Evolutionary conservation across 2,329 filamentous ascomycete species (phyloP), one percentile per base, ranked within the genome.

Genomic region (Colletotrichum brevisporum): DNA sequence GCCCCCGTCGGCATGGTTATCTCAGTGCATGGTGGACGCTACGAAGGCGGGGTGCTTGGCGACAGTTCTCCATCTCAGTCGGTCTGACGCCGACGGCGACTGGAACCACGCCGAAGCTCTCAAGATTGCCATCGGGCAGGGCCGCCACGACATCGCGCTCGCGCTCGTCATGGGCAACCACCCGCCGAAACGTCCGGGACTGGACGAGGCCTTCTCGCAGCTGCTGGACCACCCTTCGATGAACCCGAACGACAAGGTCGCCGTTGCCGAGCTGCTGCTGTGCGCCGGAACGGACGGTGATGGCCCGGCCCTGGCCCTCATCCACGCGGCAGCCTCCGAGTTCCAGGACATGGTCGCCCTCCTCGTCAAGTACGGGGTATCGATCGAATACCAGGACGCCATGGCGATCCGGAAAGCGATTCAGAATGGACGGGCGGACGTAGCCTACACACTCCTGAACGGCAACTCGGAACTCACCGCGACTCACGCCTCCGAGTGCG

Each of bases 201-300:
- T 91, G 3, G 83, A 86, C 62, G 82, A 84, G 26, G 85, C 86
- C 12, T 87, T 90, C 48, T 78, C 79, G 2, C 75, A 81, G 5
- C 77, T 89, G 1, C 82, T 86, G 67, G 75, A 80, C 1, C 83
- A 85, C 56, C 74, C 82, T 2, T 82, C 83, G 2, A 80, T 88
- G 18, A 81, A 81, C 6, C 83, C 84, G 0, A 81, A 83, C 36
- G 83, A 85, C 39, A 89, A 86, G 73, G 76, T 87, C 50, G 81
- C 82, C 2, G 78, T 90, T 70, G 81, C 85, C 0, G 88, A 91
- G 73, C 78, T 89, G 3, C 74, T 91, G 1, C 80, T 91, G 2
- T 89, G 88, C 61, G 88, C 86, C 1, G 88, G 89, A 0, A 88
- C 88, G 1, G 79, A 81, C 13, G 89, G 89, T 2, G 83, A 87